Evolutionary conservation across 495 filamentous ascomycete genomes (phyloP).

Genomic region (Neohortaea acidophila): DNA sequence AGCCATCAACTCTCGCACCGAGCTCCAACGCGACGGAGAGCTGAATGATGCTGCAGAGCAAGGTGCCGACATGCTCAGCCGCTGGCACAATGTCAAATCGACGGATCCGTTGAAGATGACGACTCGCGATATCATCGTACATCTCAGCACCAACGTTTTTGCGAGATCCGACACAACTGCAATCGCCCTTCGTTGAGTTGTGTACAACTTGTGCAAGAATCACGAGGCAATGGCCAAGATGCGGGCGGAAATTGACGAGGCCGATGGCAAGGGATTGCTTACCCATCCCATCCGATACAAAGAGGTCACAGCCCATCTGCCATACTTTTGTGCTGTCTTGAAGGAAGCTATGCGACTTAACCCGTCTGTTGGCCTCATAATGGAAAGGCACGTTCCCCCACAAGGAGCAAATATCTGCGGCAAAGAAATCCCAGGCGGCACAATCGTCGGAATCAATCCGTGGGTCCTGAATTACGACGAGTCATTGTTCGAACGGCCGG

Average conservation of each 20-base stretch:
- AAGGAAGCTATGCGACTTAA: constrained; percentile 16
- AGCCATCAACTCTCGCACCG: constrained; percentile 10
- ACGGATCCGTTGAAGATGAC: constrained; percentile 21
- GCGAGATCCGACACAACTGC: constrained; percentile 17
- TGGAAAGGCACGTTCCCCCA: constrained; percentile 10
- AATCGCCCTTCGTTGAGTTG: constrained; percentile 3
- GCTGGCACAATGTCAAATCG: constrained; percentile 21
- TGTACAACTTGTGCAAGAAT: constrained; percentile 14
- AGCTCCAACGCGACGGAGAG: constrained; percentile 27
- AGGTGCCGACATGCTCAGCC: constrained; percentile 23
- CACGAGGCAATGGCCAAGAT: constrained; percentile 28
- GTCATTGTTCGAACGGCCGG: constrained; percentile 2
- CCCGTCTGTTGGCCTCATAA: constrained; percentile 1
- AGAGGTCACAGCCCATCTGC: constrained; percentile 5
- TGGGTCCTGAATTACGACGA: constrained; percentile 7
- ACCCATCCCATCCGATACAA: background rate
- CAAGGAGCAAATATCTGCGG: constrained; percentile 7
- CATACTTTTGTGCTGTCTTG: constrained; percentile 13
- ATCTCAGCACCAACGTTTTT: constrained; percentile 24
- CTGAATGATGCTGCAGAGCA: constrained; percentile 5
- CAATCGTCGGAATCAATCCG: constrained; percentile 15
- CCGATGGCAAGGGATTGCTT: constrained; percentile 32
- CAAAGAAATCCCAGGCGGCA: constrained; percentile 5
- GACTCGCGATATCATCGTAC: constrained; percentile 22
- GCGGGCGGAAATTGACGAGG: constrained; percentile 38